Percentiles rank a stretch among this genome's conserved stretches.
Conservation (phyloP, 257 asterid genomes). For the Salvia miltiorrhiza region DNA sequence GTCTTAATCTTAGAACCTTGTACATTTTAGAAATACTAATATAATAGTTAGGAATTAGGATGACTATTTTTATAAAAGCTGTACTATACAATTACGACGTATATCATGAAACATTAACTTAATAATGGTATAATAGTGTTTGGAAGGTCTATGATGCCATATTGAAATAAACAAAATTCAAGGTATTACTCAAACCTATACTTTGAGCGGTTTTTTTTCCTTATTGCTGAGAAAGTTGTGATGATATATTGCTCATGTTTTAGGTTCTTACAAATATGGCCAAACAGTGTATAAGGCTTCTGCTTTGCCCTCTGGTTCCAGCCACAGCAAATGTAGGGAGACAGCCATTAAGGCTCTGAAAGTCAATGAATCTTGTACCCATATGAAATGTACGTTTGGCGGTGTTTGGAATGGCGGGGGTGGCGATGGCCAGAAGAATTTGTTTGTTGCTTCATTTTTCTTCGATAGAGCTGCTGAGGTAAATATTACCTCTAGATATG, state of each 20-base stretch:
- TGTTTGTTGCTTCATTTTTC: conserved; percentile 93
- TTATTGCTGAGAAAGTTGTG: not conserved
- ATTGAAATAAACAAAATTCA: not conserved
- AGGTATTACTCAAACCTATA: no score
- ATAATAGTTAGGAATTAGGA: not conserved
- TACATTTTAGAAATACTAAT: no score
- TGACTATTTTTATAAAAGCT: not conserved
- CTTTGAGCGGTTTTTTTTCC: not conserved
- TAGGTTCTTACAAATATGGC: conserved; percentile 85
- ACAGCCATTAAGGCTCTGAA: conserved; percentile 66
- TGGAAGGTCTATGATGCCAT: not conserved
- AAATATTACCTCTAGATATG: conserved; percentile 17
- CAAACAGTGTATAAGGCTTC: conserved; percentile 52
- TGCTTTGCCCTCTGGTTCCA: conserved; percentile 67
- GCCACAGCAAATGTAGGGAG: conserved; percentile 68
- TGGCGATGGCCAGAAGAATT: conserved; percentile 92
- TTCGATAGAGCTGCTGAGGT: conserved; percentile 98
- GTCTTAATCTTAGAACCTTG: no score
- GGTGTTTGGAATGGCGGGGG: conserved; percentile 99
- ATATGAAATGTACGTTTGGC: conserved; percentile 98
- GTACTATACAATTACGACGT: not conserved
- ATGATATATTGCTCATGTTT: conserved; percentile 15
- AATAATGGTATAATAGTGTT: not conserved
- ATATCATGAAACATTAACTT: not conserved
- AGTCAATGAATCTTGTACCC: conserved; percentile 83